Percentiles rank a stretch among this genome's conserved stretches.
These are phyloP conservation scores for Mycogone perniciosa DNA, from an alignment of 2,329 filamentous ascomycete genomes.

Conservation along the genomic window DNA sequence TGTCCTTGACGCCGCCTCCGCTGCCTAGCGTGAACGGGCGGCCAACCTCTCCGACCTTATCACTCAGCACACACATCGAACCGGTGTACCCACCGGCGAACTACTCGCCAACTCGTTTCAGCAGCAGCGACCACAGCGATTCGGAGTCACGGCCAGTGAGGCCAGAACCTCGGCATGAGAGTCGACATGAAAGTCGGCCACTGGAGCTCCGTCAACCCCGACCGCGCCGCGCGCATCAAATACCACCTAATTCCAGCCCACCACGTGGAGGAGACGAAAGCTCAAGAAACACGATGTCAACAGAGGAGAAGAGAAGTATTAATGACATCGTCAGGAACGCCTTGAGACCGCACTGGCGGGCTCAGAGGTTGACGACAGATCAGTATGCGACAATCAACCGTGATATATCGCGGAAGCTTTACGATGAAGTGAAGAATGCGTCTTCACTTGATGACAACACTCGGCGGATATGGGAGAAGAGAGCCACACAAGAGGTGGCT, in stretches of 20 bases:
- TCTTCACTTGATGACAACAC: constrained; percentile 57
- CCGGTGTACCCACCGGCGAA: constrained; percentile 70
- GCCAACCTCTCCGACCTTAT: constrained; percentile 58
- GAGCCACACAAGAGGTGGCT: constrained; percentile 73
- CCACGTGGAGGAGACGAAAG: constrained; percentile 49
- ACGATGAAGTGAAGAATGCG: constrained; percentile 57
- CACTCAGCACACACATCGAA: constrained; percentile 64
- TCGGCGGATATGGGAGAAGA: constrained; percentile 64
- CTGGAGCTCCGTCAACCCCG: constrained; percentile 49
- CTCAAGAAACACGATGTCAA: constrained; percentile 61
- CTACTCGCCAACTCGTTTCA: constrained; percentile 55
- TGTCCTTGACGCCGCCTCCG: constrained; percentile 65
- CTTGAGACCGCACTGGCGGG: constrained; percentile 75
- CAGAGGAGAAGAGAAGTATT: constrained; percentile 80
- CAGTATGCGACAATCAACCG: constrained; percentile 92
- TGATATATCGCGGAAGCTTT: constrained; percentile 79
- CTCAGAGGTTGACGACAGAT: constrained; percentile 73
- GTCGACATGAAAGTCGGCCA: constrained; percentile 25
- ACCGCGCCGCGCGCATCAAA: constrained; percentile 39
- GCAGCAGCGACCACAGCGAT: constrained; percentile 41
- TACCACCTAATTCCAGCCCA: constrained; percentile 18
- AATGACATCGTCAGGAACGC: constrained; percentile 81
- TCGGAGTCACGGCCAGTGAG: constrained; percentile 30
- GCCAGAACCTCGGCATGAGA: constrained; percentile 19
- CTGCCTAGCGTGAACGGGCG: constrained; percentile 46